These are phyloP conservation scores for Meripilus lineatus DNA, from an alignment of 1,284 basidiomycete genomes.

Conservation along the genomic window DNA sequence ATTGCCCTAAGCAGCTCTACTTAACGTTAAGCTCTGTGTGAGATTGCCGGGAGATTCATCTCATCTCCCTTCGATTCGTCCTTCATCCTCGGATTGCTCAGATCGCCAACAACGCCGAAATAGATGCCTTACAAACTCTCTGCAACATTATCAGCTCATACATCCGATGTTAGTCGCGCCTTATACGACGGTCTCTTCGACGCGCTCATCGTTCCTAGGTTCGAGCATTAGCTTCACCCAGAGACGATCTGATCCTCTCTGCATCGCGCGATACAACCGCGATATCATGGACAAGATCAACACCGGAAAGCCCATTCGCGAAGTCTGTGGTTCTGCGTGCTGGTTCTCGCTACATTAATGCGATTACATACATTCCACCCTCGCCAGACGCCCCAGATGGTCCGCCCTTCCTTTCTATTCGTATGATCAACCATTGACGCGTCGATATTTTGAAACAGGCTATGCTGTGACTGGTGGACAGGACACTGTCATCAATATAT, in stretches of 20 bases:
- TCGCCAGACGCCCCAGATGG: slow-evolving; percentile 65
- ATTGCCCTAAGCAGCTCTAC: too few relatives aligned
- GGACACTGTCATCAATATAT: slow-evolving; percentile 81
- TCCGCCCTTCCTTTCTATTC: slow-evolving; percentile 25
- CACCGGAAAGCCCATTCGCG: slow-evolving; percentile 43
- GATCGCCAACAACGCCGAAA: too few relatives aligned
- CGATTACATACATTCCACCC: slow-evolving; percentile 73
- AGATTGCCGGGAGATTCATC: too few relatives aligned
- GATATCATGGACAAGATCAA: slow-evolving; percentile 73
- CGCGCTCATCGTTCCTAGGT: slow-evolving; percentile 47
- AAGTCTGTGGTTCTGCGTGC: slow-evolving; percentile 56
- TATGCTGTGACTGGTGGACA: slow-evolving; percentile 83
- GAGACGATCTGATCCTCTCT: slow-evolving; percentile 72
- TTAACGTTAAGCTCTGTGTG: too few relatives aligned
- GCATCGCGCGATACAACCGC: slow-evolving; percentile 89
- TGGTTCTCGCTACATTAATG: slow-evolving; percentile 77
- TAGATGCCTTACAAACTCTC: slow-evolving; percentile 82
- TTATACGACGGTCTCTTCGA: slow-evolving; percentile 6
- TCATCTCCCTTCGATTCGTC: too few relatives aligned
- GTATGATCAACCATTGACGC: slow-evolving; percentile 4
- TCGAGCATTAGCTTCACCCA: slow-evolving; percentile 67
- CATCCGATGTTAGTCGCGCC: slow-evolving; percentile 61
- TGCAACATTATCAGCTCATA: slow-evolving; percentile 66
- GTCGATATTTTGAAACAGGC: slow-evolving; percentile 42
- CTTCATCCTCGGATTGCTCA: too few relatives aligned